Base-by-base conservation (phyloP, 371 early-diverging fungal species). In the Mucor mucedo region DNA sequence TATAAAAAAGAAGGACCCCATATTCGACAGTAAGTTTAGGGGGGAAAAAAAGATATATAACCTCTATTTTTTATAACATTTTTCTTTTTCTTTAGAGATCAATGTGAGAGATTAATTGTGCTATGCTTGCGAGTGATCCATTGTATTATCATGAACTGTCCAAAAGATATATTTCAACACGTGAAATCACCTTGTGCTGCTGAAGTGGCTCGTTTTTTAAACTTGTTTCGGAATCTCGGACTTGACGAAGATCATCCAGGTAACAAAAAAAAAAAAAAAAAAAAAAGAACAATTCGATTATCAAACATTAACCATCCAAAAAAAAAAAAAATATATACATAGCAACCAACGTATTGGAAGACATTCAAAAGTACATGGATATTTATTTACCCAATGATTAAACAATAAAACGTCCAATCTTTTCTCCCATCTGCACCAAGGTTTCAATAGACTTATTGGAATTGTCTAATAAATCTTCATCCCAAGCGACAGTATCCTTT, bases 361-460 rank as follows among this genome's bases (percentile, higher is more conserved):
- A 35, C 8, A 35, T 35, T 35, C 35, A 35, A 35, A 35, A 1
- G 6, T 35, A 35, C 8, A 35, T 35, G 35, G 35, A 35, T 35
- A 35, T 35, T 35, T 35, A 35, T 35, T 35, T 35, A 8, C 8
- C 35, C 35, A 35, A 35, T 6, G 35, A 35, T 42, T 42, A 48
- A 8, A 48, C 28, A 21, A 30, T 32, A 58, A 47, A 59, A 14
- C 11, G 27, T 1, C 84, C 84, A 62, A 84, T 78, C 7, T 63
- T 63, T 38, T 77, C 76, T 1, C 82, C 82, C 64, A 82, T 66
- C 0, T 55, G 50, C 10, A 86, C 82, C 14, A 85, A 60, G 0
- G 88, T 88, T 62, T 89, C 91, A 2, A 90, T 39, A 1, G 76
- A 73, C n/a, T 76, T 70, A 13, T 68, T 65, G 5, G 86, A 83